Percentiles rank a stretch among this genome's conserved stretches.
Evolutionary conservation across 1,284 basidiomycete species (phyloP).

Genomic region (Moesziomyces parantarcticus): DNA sequence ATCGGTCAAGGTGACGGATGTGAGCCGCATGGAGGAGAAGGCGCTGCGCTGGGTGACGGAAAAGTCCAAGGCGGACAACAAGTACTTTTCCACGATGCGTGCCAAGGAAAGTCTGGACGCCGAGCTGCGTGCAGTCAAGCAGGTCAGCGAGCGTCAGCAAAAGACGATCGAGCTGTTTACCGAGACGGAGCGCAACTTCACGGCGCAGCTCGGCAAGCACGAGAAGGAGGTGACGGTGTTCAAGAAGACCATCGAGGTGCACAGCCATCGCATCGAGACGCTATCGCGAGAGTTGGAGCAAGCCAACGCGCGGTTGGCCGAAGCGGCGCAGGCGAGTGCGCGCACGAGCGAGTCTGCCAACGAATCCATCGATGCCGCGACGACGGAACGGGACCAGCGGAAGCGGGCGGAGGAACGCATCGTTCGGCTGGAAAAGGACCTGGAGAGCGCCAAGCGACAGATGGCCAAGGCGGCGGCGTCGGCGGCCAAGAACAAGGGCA

Average conservation of each 20-base stretch:
- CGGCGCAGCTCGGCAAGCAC: conserved; percentile 74
- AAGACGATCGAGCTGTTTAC: conserved; percentile 79
- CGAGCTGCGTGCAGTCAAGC: conserved; percentile 78
- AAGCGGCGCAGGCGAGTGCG: conserved; percentile 32
- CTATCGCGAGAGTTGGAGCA: conserved; percentile 65
- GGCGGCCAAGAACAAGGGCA: conserved; percentile 58
- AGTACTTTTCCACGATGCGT: conserved; percentile 89
- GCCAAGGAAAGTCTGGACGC: conserved; percentile 84
- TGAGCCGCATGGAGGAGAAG: conserved; percentile 81
- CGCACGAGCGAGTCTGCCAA: conserved; percentile 51
- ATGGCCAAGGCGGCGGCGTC: conserved; percentile 54
- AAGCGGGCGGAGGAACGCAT: conserved; percentile 53
- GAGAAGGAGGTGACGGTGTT: conserved; percentile 71
- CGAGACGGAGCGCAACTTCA: conserved; percentile 76
- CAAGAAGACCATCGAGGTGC: conserved; percentile 51
- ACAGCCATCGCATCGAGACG: conserved; percentile 58
- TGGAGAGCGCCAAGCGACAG: conserved; percentile 52
- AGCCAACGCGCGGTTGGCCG: conserved; percentile 41
- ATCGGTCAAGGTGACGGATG: conserved; percentile 84
- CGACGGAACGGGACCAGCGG: conserved; percentile 35
- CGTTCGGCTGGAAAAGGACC: conserved; percentile 53
- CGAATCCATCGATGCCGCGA: conserved; percentile 44
- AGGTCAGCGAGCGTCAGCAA: conserved; percentile 80
- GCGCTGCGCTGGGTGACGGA: conserved; percentile 71
- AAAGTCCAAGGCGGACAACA: conserved; percentile 93